Conservation (phyloP, 495 filamentous ascomycete species). For the Lepraria neglecta region DNA sequence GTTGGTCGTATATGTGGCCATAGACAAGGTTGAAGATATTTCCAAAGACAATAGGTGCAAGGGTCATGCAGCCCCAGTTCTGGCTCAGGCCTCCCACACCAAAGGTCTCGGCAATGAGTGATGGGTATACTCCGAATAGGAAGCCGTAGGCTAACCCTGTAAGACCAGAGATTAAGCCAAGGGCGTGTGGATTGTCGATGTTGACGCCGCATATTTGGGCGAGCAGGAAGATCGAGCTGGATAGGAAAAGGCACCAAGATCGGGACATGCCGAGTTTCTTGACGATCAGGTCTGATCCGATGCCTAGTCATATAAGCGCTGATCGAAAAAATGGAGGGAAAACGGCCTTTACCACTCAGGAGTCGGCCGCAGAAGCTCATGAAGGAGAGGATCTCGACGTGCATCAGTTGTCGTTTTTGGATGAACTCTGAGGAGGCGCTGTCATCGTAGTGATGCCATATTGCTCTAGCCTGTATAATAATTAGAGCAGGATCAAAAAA, state of each 20-base stretch:
- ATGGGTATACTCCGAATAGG: slow-evolving; percentile 90
- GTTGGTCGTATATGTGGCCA: slow-evolving; percentile 70
- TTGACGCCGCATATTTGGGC: slow-evolving; percentile 74
- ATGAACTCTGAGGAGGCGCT: slow-evolving; percentile 67
- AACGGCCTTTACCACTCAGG: slow-evolving; percentile 51
- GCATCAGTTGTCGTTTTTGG: slow-evolving; percentile 75
- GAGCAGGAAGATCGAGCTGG: slow-evolving; percentile 67
- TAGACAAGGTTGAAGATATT: slow-evolving; percentile 93
- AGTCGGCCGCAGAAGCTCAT: slow-evolving; percentile 78
- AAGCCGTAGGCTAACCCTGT: slow-evolving; percentile 91
- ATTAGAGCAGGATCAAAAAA: slow-evolving; percentile 16
- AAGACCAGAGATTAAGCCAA: slow-evolving; percentile 71
- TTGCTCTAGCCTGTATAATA: slow-evolving; percentile 47
- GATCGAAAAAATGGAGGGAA: neutral
- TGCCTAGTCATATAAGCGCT: slow-evolving; percentile 43
- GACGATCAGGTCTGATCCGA: slow-evolving; percentile 84
- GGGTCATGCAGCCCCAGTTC: slow-evolving; percentile 93
- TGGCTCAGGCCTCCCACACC: slow-evolving; percentile 80
- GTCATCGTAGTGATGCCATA: slow-evolving; percentile 80
- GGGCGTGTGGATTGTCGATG: slow-evolving; percentile 72
- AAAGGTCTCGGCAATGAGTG: slow-evolving; percentile 85
- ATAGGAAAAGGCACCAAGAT: slow-evolving; percentile 80
- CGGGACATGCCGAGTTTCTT: slow-evolving; percentile 72
- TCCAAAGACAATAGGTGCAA: slow-evolving; percentile 75
- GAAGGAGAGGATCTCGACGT: slow-evolving; percentile 87